A percentile compares a stretch with the other conserved stretches of the same genome.
These are phyloP conservation scores for Cladobotryum mycophilum DNA, from an alignment of 2,329 filamentous ascomycete genomes.

Conservation along the genomic window DNA sequence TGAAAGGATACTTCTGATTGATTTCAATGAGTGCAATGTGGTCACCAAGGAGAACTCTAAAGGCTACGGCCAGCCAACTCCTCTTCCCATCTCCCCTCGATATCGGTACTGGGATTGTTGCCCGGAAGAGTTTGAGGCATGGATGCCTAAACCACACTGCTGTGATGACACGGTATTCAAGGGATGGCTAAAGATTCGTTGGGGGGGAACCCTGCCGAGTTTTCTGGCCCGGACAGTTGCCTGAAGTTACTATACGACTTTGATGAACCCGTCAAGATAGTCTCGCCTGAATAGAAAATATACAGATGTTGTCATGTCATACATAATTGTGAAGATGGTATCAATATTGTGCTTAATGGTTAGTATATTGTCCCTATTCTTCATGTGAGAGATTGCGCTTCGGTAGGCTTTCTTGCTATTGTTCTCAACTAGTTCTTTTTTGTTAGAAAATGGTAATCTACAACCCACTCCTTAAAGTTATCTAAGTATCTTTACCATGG, in stretches of 20 bases:
- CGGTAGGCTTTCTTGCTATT: too few relatives aligned
- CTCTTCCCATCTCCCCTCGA: conserved; percentile 1
- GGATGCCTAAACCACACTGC: conserved; percentile 1
- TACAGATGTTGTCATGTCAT: neutral
- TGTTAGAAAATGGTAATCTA: too few relatives aligned
- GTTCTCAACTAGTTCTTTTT: too few relatives aligned
- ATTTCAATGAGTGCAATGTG: neutral
- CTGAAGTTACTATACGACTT: neutral
- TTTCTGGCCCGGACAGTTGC: neutral
- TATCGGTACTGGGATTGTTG: conserved; percentile 3
- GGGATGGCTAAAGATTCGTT: conserved; percentile 5
- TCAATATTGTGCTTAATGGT: neutral
- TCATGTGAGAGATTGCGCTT: too few relatives aligned
- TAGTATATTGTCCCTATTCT: too few relatives aligned
- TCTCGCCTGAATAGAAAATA: neutral
- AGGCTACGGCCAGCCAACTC: neutral
- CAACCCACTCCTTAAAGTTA: too few relatives aligned
- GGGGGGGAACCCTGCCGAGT: conserved; percentile 1
- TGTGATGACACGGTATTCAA: neutral
- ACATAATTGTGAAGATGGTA: neutral
- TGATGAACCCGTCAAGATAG: conserved; percentile 1
- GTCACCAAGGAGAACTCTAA: neutral
- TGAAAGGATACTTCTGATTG: neutral
- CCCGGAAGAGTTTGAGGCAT: neutral
- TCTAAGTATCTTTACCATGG: too few relatives aligned